Conservation (phyloP, 2,329 filamentous ascomycete genomes). For the Fusarium xylarioides region DNA sequence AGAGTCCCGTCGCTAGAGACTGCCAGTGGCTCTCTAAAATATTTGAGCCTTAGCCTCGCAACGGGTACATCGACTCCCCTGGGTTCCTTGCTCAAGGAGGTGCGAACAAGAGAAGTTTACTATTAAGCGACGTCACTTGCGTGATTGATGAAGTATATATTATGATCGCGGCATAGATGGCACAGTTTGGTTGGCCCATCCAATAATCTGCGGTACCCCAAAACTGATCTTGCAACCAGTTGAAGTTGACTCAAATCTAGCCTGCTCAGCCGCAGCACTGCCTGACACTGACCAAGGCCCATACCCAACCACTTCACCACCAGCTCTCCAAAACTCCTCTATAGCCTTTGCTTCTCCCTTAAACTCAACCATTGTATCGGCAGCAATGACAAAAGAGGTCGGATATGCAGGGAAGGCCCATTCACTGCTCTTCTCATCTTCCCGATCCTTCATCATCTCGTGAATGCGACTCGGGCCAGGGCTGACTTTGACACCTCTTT, state of each 20-base stretch:
- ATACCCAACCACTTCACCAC: not conserved
- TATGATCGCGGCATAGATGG: not conserved
- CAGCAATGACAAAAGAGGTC: not conserved
- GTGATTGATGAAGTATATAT: not conserved
- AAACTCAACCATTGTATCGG: not conserved
- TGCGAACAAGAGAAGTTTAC: not conserved
- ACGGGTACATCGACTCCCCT: accelerated
- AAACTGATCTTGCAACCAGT: not conserved
- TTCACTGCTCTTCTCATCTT: accelerated
- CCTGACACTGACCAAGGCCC: not conserved
- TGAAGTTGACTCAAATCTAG: not conserved
- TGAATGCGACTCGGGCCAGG: not conserved
- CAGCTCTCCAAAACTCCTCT: not conserved
- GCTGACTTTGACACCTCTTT: not conserved
- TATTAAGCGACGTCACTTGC: not conserved
- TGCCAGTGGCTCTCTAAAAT: not conserved
- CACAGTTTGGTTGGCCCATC: not conserved
- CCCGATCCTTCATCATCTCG: not conserved
- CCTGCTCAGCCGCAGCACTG: not conserved
- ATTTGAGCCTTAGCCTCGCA: not conserved
- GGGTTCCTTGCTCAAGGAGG: too few relatives aligned
- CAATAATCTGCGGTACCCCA: not conserved
- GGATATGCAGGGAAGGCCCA: not conserved
- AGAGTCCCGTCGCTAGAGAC: not conserved
- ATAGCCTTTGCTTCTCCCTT: not conserved